Percentiles rank a stretch among this genome's conserved stretches.
Evolutionary conservation across 1,284 basidiomycete genomes (phyloP).

Genomic region (Cutaneotrichosporon sp.): DNA sequence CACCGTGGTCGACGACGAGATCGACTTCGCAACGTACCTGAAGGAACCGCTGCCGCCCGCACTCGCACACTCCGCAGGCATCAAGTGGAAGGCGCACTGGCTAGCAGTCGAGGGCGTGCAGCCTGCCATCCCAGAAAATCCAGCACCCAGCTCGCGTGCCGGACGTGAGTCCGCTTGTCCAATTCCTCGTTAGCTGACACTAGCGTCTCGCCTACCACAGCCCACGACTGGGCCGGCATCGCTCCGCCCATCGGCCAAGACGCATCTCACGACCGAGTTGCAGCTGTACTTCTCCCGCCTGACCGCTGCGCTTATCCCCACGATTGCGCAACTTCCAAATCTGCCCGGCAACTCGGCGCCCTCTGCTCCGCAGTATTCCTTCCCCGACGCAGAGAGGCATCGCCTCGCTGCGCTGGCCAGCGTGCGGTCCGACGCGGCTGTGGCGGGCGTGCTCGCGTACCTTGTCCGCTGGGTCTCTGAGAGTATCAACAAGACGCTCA

Average conservation of each 20-base stretch:
- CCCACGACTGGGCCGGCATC: conserved; percentile 40
- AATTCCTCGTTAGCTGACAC: background rate
- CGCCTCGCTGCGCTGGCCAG: conserved; percentile 84
- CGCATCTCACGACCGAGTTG: conserved; percentile 87
- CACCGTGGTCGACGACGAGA: conserved; percentile 86
- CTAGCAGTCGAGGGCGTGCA: conserved; percentile 97
- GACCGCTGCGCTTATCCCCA: conserved; percentile 73
- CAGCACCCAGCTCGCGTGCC: conserved; percentile 54
- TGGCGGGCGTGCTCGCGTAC: conserved; percentile 92
- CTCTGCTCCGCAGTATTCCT: conserved; percentile 16
- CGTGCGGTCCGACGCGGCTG: conserved; percentile 79
- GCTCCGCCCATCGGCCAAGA: conserved; percentile 60
- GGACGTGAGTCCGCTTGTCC: conserved; percentile 25
- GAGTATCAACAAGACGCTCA: conserved; percentile 60
- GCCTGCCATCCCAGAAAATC: conserved; percentile 93
- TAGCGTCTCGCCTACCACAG: conserved; percentile 29
- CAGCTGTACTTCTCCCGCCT: conserved; percentile 93
- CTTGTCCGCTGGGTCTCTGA: conserved; percentile 92
- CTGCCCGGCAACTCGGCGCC: conserved; percentile 22
- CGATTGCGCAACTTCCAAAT: conserved; percentile 49
- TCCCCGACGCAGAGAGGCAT: conserved; percentile 53
- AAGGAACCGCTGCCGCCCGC: conserved; percentile 49
- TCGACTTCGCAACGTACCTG: conserved; percentile 87
- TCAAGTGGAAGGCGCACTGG: conserved; percentile 73
- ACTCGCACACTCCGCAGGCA: conserved; percentile 38